Base-by-base conservation (phyloP, 257 asterid species). In the Leptodermis oblonga region DNA sequence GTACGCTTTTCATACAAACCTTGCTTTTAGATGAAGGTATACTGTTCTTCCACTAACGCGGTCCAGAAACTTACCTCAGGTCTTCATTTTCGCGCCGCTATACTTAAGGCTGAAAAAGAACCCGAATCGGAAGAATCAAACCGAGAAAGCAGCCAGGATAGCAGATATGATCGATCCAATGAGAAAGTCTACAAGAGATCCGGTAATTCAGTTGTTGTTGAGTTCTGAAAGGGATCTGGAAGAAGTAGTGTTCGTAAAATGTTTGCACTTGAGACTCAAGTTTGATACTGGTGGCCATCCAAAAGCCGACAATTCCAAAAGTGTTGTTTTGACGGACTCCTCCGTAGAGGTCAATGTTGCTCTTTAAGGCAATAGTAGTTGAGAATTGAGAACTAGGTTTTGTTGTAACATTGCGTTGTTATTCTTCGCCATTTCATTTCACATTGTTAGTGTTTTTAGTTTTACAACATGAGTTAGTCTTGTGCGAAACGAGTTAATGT, bases 261-360 rank as follows among this genome's bases (percentile, higher is more conserved):
- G 95, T 49, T 58, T 93, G 66, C 90, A 86, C 6, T 86, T 88
- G 77, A 78, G 77, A 73, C 86, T 93, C 78, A 86, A 82, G 82
- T 81, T 90, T 41, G 62, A 79, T 63, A 78, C 90, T 61, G 79
- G 68, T 23, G 76, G 77, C 76, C 96, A 90, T 49, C 92, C 91
- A 5, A 87, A 85, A 76, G 88, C 85, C 46, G 90, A 80, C 41
- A 82, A 85, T 60, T 68, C 88, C 0, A 87, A 83, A 75, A 80
- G 77, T 52, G 62, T 86, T 64, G 61, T 85, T 49, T 73, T 88
- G 72, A 84, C 97, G 0, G 85, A 85, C 73, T 82, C 96, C 23
- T 81, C 81, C 15, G 69, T 90, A 59, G 78, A 85, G 42, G 90
- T 86, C 43, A 78, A 78, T 14, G 82, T 90, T 68, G 70, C 83